These are phyloP conservation scores for Aspergillus carlsbadensis DNA, from an alignment of 495 filamentous ascomycete species.

Conservation along the genomic window DNA sequence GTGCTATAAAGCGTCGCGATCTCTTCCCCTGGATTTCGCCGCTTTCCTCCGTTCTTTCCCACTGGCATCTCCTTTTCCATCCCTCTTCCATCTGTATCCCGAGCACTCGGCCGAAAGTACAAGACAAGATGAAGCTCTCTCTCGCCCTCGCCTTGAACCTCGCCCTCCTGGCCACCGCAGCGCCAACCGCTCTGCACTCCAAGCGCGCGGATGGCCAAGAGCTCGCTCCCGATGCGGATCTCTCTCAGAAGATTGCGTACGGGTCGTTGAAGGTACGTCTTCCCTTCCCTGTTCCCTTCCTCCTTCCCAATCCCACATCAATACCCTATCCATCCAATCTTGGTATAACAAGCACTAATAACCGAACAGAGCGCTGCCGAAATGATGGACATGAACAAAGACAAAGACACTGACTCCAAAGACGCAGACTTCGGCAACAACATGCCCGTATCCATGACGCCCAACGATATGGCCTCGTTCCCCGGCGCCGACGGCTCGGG, in stretches of 20 bases:
- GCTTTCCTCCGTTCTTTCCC: neutral
- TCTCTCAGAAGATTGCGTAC: neutral
- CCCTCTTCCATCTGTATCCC: neutral
- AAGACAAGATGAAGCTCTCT: constrained; percentile 39
- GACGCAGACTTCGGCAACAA: neutral
- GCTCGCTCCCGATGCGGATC: neutral
- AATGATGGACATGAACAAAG: neutral
- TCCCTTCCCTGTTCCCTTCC: no score
- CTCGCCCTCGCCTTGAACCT: constrained; percentile 34
- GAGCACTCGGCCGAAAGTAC: neutral
- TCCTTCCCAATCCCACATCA: no score
- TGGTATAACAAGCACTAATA: neutral
- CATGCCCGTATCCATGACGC: neutral
- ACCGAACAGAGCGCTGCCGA: neutral
- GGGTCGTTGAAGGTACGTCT: constrained; percentile 10
- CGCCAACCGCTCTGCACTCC: constrained; percentile 23
- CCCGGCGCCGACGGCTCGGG: neutral
- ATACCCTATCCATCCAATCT: no score
- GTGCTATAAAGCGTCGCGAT: constrained; percentile 1
- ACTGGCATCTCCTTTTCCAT: neutral
- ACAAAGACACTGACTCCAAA: neutral
- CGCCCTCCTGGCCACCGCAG: constrained; percentile 28
- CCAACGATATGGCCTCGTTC: neutral
- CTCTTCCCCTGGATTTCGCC: no score
- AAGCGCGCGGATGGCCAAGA: constrained; percentile 21